Base-by-base conservation (phyloP, 2,329 filamentous ascomycete genomes). In the Fusarium sp. region DNA sequence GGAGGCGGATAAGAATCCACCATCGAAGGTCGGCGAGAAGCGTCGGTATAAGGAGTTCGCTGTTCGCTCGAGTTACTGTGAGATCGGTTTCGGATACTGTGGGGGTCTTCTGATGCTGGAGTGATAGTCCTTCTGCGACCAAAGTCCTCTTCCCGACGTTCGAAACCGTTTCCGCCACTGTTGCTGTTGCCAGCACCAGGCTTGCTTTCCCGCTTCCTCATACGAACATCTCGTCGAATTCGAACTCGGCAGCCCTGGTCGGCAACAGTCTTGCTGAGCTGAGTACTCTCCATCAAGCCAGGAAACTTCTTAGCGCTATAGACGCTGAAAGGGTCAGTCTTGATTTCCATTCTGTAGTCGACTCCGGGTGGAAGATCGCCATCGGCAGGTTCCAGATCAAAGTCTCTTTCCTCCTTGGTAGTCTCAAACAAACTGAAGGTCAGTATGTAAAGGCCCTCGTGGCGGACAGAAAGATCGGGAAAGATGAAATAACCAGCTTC, bases 271-370 rank as follows among this genome's bases (percentile, higher is more conserved):
- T 95, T 93, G 83, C 95, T 98, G 56, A 98, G 87, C 18, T 89
- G 86, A 1, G 96, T 99, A 84, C 95, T 98, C 82, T 96, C 94
- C 50, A 93, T 92, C 67, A 98, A 86, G 24, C 96, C 96, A 22
- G 96, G 96, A 85, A 99, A 99, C 85, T 98, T 98, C 91, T 98
- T 99, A 58, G 96, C 96, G 78, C 95, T 98, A 85, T 89, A 98
- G 47, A 98, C 96, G 55, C 90, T 91, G 82, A 99, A 98, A 1
- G 94, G 91, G 18, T 88, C 85, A 0, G 96, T 97, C 86, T 96
- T 95, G 78, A 98, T 93, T 82, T 98, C 94, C 84, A 98, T 90
- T 61, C 95, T 90, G 85, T 94, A 96, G 79, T 95, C 92, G 73
- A 97, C 93, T 66, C 83, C 83, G 0, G 80, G 79, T 9, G 80